Base-by-base conservation (phyloP, 2,329 filamentous ascomycete species). In the Leptographium lundbergii region DNA sequence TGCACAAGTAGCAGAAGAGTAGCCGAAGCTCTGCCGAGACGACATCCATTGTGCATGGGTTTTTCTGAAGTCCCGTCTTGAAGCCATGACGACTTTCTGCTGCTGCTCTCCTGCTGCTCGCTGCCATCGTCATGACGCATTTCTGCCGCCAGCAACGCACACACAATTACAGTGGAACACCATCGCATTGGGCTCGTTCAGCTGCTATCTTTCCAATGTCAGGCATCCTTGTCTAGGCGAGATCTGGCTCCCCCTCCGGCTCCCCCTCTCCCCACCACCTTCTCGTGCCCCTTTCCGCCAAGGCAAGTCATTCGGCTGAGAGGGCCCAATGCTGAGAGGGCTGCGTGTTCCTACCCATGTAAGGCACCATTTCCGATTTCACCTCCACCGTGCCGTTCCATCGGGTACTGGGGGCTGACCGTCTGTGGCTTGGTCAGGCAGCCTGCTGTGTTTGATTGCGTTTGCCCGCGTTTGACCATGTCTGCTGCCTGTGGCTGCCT, bases 341-440 rank as follows among this genome's bases (percentile, higher is more conserved):
- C 47, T 51, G 27, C 54, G 13, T 56, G 42, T 56, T 48, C 47
- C 45, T 29, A 13, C 27, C 25, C 47, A 62, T 62, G 62, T 62
- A 63, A 63, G 60, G 61, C 61, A 62, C 60, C 60, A 36, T 50
- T 42, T 36, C 7, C 39, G 17, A 48, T 58, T 25, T 24, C 53
- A 60, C 58, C 62, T 47, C 19, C 34, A 48, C 50, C 57, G 61
- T 60, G 47, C 61, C 61, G 59, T 47, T 48, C 62, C 58, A 58
- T 63, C 61, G 63, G 63, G 48, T 57, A 17, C 29, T 53, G 34
- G 25, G 27, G 45, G 47, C 29, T 51, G 45, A 9, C n/a, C n/a
- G 14, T 24, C 22, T 39, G 36, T 17, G 36, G 36, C 36, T 22
- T 29, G 22, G 47, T 50, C 22, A 50, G 48, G 48, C 48, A 51